phyloP scores from a whole-genome alignment of 1,284 basidiomycete genomes.

The Hymenochaete sp. region DNA sequence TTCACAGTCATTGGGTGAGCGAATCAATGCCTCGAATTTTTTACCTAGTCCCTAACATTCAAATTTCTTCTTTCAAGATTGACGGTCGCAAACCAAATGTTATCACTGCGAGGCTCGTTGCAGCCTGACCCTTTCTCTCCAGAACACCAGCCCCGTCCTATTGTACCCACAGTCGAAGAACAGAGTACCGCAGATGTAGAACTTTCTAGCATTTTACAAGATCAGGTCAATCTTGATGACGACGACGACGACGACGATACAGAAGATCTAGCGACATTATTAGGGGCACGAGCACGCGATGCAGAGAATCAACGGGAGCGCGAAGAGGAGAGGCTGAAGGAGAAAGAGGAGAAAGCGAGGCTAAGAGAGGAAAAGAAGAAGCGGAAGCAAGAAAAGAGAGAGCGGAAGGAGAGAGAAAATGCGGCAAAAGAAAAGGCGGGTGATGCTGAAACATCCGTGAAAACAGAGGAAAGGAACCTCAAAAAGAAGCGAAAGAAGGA shows the following conservation, averaged over 20 bases:
- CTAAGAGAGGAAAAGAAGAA: conserved; percentile 28
- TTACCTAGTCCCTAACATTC: conserved; percentile 8
- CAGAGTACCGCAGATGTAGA: no score
- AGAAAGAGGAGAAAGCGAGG: conserved; percentile 25
- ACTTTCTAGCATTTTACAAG: no score
- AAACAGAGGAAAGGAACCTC: conserved; percentile 15
- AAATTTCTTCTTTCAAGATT: conserved; percentile 42
- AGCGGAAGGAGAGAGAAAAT: conserved; percentile 26
- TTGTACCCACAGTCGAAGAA: no score
- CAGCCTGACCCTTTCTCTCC: conserved; percentile 79
- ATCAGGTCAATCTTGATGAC: not conserved
- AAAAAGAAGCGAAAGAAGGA: conserved; percentile 18
- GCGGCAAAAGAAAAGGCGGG: conserved; percentile 21
- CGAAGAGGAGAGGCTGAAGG: conserved; percentile 21
- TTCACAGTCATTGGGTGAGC: conserved; percentile 87
- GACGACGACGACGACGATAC: conserved; percentile 14
- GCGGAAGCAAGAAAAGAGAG: conserved; percentile 26
- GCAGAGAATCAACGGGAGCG: no score
- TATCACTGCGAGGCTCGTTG: conserved; percentile 87
- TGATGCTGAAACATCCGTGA: conserved; percentile 12
- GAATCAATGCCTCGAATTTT: not conserved
- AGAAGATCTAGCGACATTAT: conserved; percentile 10
- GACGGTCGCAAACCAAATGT: conserved; percentile 91
- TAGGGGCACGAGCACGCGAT: conserved; percentile 23
- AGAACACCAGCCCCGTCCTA: conserved; percentile 37